Evolutionary conservation across 23 red algal species (phyloP), one percentile per base, ranked within the genome.

Genomic region (Gracilariopsis chorda): DNA sequence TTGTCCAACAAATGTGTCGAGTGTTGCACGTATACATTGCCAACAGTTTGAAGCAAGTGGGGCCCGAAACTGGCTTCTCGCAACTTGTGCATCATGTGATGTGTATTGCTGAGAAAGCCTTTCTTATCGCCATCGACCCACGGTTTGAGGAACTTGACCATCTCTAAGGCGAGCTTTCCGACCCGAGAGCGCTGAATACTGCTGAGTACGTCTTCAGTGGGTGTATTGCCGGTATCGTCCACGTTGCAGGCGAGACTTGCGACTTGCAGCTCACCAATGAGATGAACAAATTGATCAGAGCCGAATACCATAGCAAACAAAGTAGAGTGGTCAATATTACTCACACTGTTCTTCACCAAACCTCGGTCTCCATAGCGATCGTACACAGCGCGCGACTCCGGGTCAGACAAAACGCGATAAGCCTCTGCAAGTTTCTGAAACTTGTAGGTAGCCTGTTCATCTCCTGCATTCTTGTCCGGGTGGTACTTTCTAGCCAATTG

Each of bases 401-500:
- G 56, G 57, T 93, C 79, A 21, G 78, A 83, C 61, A 93, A 51
- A 35, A 93, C 62, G 47, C 93, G 79, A 49, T 98, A 98, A 29
- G 95, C 95, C 76, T 86, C 90, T 2, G 80, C 86, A 24, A 98
- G 80, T 30, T 94, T 82, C 33, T 90, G 86, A 55, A 98, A 98
- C 65, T 90, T 80, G n/a, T 94, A 90, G 9, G 95, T 98, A 41
- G 91, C 86, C 10, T 98, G 67, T n/a, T 73, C 47, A 27, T 89
- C 93, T 19, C 88, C 86, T 17, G 55, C 47, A 44, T 89, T 89
- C 46, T 79, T 83, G 60, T 95, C 93, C 17, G 93, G 93, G 35
- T 95, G 93, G 27, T 80, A 75, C 55, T 95, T 86, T 56, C 90
- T 88, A 28, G 95, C 95, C 74, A 94, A 28, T 24, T 74, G 48